Evolutionary conservation across 1,284 basidiomycete genomes (phyloP).

Genomic region (Ceratobasidium sp.): DNA sequence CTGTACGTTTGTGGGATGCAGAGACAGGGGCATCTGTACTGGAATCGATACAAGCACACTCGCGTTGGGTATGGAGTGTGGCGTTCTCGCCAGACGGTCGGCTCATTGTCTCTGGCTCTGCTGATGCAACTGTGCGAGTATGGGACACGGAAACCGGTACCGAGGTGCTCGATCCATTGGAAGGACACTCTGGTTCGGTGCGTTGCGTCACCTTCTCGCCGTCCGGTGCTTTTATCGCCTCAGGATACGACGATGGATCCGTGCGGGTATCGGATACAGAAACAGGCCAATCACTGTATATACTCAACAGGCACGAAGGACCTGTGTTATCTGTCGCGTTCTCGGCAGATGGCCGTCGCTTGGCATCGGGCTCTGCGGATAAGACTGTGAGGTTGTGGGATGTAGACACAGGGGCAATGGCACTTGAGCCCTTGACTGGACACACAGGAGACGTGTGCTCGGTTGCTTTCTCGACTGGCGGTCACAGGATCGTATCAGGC

Average conservation of each 20-base stretch:
- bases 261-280: background rate
- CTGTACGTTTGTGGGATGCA: conserved; percentile 21
- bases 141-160: conserved; percentile 14
- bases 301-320: background rate
- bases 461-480: conserved; percentile 16
- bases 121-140: background rate
- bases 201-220: too few relatives aligned
- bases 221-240: too few relatives aligned
- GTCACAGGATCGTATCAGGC: background rate
- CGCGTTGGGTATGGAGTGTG: background rate
- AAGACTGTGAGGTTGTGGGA: conserved; percentile 18
- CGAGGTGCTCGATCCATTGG: background rate
- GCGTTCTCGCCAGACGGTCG: conserved; percentile 30
- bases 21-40: background rate
- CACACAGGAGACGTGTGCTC: background rate
- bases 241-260: too few relatives aligned
- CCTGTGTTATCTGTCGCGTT: background rate
- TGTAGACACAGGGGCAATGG: background rate
- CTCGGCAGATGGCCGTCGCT: background rate
- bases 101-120: conserved; percentile 12
- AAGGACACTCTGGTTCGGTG: background rate
- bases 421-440: background rate
- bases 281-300: background rate
- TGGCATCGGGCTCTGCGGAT: background rate
- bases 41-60: background rate